Evolutionary conservation across 2,329 filamentous ascomycete genomes (phyloP), one percentile per base, ranked within the genome.

Genomic region (Fusarium camptoceras): DNA sequence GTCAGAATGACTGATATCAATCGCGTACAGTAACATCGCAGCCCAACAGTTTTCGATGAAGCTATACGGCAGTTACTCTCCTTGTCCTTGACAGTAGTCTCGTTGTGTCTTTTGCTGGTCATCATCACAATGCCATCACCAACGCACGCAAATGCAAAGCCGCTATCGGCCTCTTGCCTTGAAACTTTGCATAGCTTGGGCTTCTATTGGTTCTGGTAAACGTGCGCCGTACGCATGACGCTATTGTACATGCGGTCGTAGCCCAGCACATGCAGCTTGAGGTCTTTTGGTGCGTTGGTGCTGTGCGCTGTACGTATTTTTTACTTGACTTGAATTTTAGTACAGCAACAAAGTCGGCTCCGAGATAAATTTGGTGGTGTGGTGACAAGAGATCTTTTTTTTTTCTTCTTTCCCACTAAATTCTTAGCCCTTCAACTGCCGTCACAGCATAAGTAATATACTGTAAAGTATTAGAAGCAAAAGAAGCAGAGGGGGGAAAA

Each of bases 171-270:
- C 67, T 58, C 58, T 59, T 73, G 55, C 69, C 67, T 70, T 74
- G 49, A 51, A 51, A 14, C 49, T 51, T 63, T 67, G 37, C 54
- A 59, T 41, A 58, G 50, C 37, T 62, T 59, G 54, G 43, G 44
- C 46, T 64, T 71, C 37, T 61, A 51, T 70, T 75, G 71, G 71
- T 31, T 61, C 46, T 55, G 44, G 47, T 27, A 55, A 66, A 55
- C 51, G 59, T 59, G 63, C 68, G 47, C 64, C 48, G 47, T 57
- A 61, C 73, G 64, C 66, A 74, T 75, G 73, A 65, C 73, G 68
- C 69, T 75, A 71, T 73, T 74, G 66, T 70, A 72, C 66, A 70
- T 69, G 65, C 61, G 44, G 51, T 48, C 64, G 31, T 51, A 71
- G 61, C 59, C 54, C 55, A 44, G 30, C 50, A 51, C 49, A 51